Percentiles rank a stretch among this genome's conserved stretches.
Evolutionary conservation across 1,284 basidiomycete species (phyloP).

Genomic region (Moesziomyces aphidis): DNA sequence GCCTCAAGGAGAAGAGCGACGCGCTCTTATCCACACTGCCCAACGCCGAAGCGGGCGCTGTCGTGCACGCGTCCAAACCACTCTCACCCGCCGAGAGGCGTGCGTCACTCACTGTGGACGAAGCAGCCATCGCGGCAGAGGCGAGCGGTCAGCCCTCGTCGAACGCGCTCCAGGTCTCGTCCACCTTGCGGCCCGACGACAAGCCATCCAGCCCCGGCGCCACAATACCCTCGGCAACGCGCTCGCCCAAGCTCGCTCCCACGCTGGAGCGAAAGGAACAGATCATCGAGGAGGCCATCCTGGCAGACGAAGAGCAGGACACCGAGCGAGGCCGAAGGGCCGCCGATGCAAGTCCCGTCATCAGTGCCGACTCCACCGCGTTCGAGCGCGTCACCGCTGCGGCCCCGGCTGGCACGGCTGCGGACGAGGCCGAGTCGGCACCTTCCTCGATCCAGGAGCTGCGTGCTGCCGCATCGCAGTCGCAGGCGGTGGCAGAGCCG

Average conservation of each 20-base stretch:
- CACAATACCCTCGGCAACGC: constrained; percentile 10
- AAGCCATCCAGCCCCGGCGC: constrained; percentile 3
- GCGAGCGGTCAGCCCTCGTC: constrained; percentile 42
- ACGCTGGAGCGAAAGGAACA: constrained; percentile 35
- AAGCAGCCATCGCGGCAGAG: constrained; percentile 46
- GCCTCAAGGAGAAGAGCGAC: constrained; percentile 49
- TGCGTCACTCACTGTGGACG: constrained; percentile 42
- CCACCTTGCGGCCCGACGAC: constrained; percentile 34
- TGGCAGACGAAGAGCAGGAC: constrained; percentile 31
- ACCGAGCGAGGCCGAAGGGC: constrained; percentile 18
- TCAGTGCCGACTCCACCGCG: not conserved
- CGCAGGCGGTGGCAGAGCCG: constrained; percentile 1
- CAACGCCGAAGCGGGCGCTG: not conserved
- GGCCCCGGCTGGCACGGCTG: constrained; percentile 13
- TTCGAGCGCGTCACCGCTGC: not conserved
- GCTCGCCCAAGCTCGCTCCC: constrained; percentile 31
- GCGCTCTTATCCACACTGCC: constrained; percentile 16
- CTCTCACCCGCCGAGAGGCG: constrained; percentile 29
- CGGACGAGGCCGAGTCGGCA: constrained; percentile 29
- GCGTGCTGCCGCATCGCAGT: constrained; percentile 11
- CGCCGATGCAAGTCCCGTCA: constrained; percentile 6
- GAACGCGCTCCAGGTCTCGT: constrained; percentile 36
- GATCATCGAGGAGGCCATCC: constrained; percentile 52
- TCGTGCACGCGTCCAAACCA: constrained; percentile 9
- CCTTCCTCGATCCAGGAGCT: constrained; percentile 31